Base-by-base conservation (phyloP, 352 stramenopile species). In the Thraustochytrium sp. region DNA sequence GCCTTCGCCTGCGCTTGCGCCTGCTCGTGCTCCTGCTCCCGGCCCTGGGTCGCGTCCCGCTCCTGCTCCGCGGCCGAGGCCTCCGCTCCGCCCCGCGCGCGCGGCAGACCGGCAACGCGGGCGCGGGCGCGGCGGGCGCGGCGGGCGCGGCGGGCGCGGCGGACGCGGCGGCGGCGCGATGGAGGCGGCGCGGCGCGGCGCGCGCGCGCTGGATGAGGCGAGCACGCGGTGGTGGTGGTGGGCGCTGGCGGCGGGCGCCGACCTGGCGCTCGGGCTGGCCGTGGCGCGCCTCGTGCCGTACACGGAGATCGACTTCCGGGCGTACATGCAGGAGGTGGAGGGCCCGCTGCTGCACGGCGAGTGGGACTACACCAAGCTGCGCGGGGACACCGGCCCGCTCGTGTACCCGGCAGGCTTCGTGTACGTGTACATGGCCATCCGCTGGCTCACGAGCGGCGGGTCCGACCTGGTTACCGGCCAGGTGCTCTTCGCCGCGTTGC, bases 281-380 rank as follows among this genome's bases (percentile, higher is more conserved):
- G 53, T 75, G 1, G 36, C 84, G 26, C 29, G 38, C 23, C 31
- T 80, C 34, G 75, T 84, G 13, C 29, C 56, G 26, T 84, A 99
- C 89, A 99, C 97, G 49, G 96, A 99, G 89, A 99, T 99, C 85
- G 97, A 99, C 88, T 99, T 96, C 95, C 90, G 93, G 83, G 96
- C 97, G 21, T 99, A 99, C 90, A 99, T 99, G 96, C 90, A 98
- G 90, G 94, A 99, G 88, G 96, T 99, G 36, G 90, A 92, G 78
- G 86, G 90, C 38, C 55, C 75, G 26, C 96, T 97, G 85, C 90
- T 97, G 51, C 88, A 90, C 53, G 96, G 96, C 78, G 94, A 99
- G 86, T 90, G 92, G 38, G 91, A 99, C 88, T 99, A 99, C 88
- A 65, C 91, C 40, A 92, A 98, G 63, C 96, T 99, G 82, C 88